Conservation (phyloP, 306 rosid genomes). For the Acacia melanoxylon region DNA sequence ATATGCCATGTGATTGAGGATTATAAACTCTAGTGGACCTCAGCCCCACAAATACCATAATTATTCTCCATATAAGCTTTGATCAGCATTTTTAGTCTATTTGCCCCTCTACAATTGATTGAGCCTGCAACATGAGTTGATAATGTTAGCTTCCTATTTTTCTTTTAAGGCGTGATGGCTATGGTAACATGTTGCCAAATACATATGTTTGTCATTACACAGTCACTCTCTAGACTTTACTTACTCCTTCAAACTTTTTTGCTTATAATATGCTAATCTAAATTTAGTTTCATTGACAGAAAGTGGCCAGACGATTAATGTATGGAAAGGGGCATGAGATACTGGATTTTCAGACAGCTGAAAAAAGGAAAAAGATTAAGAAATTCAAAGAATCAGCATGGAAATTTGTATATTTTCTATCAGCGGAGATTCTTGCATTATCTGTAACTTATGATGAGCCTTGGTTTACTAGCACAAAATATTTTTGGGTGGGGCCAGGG, state of each 20-base stretch:
- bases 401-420: constrained; percentile 82
- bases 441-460: constrained; percentile 77
- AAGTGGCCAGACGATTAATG: constrained; percentile 63
- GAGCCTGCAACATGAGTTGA: not conserved
- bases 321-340: constrained; percentile 63
- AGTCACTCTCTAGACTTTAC: not conserved
- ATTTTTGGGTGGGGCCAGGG: constrained; percentile 96
- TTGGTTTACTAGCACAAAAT: constrained; percentile 75
- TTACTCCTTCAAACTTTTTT: constrained; percentile 13
- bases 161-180: not conserved
- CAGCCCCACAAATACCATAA: not conserved
- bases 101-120: not conserved
- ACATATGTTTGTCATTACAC: not conserved
- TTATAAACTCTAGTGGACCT: not conserved
- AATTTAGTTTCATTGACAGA: constrained; percentile 48
- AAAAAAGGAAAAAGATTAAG: constrained; percentile 68
- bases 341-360: constrained; percentile 48
- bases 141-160: not conserved
- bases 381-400: constrained; percentile 97
- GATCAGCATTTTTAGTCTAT: not conserved
- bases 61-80: not conserved
- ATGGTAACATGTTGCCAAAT: not conserved
- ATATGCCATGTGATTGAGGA: not conserved
- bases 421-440: constrained; percentile 81
- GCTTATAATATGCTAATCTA: constrained; percentile 29